A percentile compares a stretch with the other conserved stretches of the same genome.
These are phyloP conservation scores for Cladosporium sp. DNA, from an alignment of 2,329 filamentous ascomycete genomes.

Conservation along the genomic window DNA sequence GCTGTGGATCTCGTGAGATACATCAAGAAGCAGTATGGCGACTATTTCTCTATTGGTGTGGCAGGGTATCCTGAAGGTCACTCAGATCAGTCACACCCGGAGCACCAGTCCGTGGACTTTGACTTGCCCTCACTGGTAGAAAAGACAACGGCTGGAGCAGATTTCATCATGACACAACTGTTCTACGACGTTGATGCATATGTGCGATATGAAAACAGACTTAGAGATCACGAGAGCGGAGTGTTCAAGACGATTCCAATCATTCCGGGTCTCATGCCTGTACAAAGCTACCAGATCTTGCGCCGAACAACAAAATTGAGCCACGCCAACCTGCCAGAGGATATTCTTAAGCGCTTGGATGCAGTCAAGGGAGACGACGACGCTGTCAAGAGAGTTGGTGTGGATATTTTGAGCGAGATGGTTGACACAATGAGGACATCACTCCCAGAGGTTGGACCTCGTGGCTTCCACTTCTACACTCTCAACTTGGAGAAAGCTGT, in stretches of 20 bases:
- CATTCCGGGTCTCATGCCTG: conserved; percentile 93
- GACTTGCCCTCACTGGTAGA: conserved; percentile 87
- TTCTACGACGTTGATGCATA: conserved; percentile 91
- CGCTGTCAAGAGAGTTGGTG: conserved; percentile 72
- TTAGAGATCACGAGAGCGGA: conserved; percentile 78
- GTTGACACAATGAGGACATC: conserved; percentile 68
- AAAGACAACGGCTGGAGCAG: conserved; percentile 85
- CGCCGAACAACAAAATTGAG: conserved; percentile 91
- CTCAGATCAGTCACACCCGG: conserved; percentile 83
- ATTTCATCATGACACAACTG: conserved; percentile 98
- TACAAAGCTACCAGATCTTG: conserved; percentile 95
- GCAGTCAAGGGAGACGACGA: conserved; percentile 75
- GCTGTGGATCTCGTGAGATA: conserved; percentile 86
- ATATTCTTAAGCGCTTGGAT: conserved; percentile 66
- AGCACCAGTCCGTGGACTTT: conserved; percentile 59
- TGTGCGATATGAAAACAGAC: conserved; percentile 67
- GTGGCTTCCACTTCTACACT: conserved; percentile 96
- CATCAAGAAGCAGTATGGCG: conserved; percentile 77
- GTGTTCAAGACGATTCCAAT: conserved; percentile 83
- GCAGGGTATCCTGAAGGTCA: conserved; percentile 95
- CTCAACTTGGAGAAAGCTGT: conserved; percentile 95
- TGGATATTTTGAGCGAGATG: conserved; percentile 79
- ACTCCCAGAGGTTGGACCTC: conserved; percentile 49
- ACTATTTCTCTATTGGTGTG: conserved; percentile 95
- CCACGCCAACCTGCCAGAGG: conserved; percentile 73